A percentile compares a stretch with the other conserved stretches of the same genome.
Conservation (phyloP, 2,329 filamentous ascomycete species). For the Ramichloridium luteum region DNA sequence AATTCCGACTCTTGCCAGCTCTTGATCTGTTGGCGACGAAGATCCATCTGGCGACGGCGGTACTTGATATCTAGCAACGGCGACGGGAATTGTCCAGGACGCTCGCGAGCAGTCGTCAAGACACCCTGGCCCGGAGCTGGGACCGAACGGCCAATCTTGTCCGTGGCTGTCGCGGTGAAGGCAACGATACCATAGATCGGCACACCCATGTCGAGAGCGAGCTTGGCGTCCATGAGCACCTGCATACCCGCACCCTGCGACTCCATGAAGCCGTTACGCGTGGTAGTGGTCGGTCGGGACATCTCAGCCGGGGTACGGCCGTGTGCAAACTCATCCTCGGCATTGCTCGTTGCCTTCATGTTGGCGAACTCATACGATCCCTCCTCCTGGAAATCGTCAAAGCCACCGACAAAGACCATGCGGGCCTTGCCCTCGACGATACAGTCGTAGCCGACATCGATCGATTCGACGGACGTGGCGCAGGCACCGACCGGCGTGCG, state of each 20-base stretch:
- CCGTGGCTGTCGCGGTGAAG: conserved; percentile 87
- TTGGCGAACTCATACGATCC: conserved; percentile 99
- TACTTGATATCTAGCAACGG: conserved; percentile 96
- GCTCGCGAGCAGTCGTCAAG: conserved; percentile 85
- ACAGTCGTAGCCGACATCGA: conserved; percentile 96
- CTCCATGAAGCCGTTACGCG: conserved; percentile 97
- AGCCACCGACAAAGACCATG: conserved; percentile 94
- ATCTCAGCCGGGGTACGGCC: conserved; percentile 93
- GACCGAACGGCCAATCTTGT: conserved; percentile 97
- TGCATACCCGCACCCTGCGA: conserved; percentile 97
- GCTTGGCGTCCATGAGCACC: conserved; percentile 92
- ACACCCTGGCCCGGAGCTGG: conserved; percentile 95
- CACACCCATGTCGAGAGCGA: conserved; percentile 96
- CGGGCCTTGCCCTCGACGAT: conserved; percentile 97
- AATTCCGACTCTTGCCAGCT: conserved; percentile 94
- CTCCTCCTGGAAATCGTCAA: conserved; percentile 98
- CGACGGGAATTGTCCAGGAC: conserved; percentile 81
- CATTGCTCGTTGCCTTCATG: conserved; percentile 99
- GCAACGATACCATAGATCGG: conserved; percentile 93
- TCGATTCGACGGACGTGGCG: conserved; percentile 90
- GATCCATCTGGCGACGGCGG: conserved; percentile 84
- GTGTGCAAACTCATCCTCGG: conserved; percentile 88
- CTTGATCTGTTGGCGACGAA: conserved; percentile 87
- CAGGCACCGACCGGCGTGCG: conserved; percentile 98
- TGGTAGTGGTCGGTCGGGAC: conserved; percentile 95